phyloP scores from a whole-genome alignment of 164 flowering plant species.

The Macadamia integrifolia region DNA sequence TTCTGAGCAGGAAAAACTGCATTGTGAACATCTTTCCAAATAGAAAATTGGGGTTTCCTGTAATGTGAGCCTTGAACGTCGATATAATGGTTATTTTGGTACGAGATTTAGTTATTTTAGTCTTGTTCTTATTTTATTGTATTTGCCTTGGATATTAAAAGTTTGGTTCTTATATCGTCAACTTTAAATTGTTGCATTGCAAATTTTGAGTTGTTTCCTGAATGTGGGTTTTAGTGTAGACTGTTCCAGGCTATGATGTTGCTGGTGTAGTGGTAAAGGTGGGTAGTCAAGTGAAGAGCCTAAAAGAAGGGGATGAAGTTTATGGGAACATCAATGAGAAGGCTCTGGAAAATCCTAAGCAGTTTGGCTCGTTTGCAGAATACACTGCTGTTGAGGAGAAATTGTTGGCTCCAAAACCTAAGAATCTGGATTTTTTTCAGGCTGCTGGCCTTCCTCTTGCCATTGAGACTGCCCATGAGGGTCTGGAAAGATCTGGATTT shows the following conservation, averaged over 20 bases:
- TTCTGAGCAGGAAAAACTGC: too few relatives aligned
- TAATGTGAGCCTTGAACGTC: too few relatives aligned
- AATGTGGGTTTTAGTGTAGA: constrained; percentile 35
- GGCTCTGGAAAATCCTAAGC: constrained; percentile 86
- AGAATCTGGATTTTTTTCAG: constrained; percentile 64
- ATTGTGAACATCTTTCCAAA: too few relatives aligned
- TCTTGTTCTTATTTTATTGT: background rate
- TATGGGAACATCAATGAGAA: constrained; percentile 91
- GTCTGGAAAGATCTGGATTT: constrained; percentile 76
- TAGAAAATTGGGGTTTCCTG: too few relatives aligned
- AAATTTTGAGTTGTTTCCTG: background rate
- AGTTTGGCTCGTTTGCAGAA: constrained; percentile 82
- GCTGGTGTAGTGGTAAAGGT: constrained; percentile 92
- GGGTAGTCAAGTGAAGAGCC: constrained; percentile 70
- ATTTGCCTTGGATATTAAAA: background rate
- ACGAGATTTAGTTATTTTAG: too few relatives aligned
- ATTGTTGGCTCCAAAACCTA: constrained; percentile 77
- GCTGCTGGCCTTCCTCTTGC: constrained; percentile 95
- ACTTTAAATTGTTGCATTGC: background rate
- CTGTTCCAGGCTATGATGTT: constrained; percentile 95
- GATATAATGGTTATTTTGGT: too few relatives aligned
- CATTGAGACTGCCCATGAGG: constrained; percentile 88
- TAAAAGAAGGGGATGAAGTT: constrained; percentile 92
- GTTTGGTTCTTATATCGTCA: background rate
- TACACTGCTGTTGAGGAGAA: constrained; percentile 96